These are phyloP conservation scores for Claviceps humidiphila DNA, from an alignment of 2,329 filamentous ascomycete species.

Conservation along the genomic window DNA sequence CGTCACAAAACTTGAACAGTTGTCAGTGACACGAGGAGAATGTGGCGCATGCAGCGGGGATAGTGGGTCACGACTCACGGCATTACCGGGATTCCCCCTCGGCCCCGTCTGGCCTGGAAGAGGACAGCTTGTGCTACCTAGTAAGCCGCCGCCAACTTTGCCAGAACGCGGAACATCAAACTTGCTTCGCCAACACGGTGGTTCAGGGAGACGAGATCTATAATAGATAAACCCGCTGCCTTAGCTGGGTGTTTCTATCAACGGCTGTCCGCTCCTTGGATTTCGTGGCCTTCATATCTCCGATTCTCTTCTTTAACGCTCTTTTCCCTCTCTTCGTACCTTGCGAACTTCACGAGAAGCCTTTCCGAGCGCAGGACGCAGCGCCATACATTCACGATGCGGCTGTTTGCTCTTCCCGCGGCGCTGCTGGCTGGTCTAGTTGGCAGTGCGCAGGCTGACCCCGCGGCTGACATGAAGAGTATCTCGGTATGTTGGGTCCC, in stretches of 20 bases:
- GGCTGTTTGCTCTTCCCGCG: slow-evolving; percentile 33
- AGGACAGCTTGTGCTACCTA: slow-evolving; percentile 13
- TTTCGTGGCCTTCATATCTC: neutral
- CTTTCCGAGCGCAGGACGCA: slow-evolving; percentile 1
- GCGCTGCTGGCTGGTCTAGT: slow-evolving; percentile 36
- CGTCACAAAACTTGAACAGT: neutral
- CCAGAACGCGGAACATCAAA: neutral
- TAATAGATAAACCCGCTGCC: slow-evolving; percentile 4
- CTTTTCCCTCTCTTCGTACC: neutral
- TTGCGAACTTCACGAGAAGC: neutral
- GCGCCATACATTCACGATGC: slow-evolving; percentile 24
- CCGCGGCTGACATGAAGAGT: slow-evolving; percentile 37
- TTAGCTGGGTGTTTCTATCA: slow-evolving; percentile 4
- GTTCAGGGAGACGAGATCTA: neutral
- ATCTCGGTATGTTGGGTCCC: slow-evolving; percentile 28
- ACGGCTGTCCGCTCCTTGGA: slow-evolving; percentile 2
- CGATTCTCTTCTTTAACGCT: neutral
- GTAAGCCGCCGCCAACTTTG: neutral
- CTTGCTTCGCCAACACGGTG: neutral
- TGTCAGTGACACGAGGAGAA: neutral
- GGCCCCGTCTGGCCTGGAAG: slow-evolving; percentile 6
- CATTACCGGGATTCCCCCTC: slow-evolving; percentile 11
- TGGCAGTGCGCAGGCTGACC: slow-evolving; percentile 35
- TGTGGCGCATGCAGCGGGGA: slow-evolving; percentile 3
- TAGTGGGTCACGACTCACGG: neutral